Evolutionary conservation across 306 rosid genomes (phyloP).

Genomic region (Vicia villosa): DNA sequence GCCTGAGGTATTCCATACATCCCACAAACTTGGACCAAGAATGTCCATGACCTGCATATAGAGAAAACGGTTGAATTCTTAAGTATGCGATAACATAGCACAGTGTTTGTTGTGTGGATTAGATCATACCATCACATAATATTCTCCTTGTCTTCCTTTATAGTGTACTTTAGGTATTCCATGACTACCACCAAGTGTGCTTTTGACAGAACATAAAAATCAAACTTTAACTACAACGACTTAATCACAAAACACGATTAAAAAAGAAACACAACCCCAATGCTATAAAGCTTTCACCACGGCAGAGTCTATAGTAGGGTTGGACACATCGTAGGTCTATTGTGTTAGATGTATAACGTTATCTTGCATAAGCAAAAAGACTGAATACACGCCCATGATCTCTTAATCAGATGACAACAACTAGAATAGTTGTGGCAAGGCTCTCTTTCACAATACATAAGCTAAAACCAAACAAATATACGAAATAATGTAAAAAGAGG

Average conservation of each 20-base stretch:
- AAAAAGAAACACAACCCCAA: neutral
- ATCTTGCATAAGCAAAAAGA: neutral
- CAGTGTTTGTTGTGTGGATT: constrained; percentile 19
- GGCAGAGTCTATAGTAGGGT: neutral
- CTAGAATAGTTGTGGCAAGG: constrained; percentile 3
- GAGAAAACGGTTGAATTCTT: constrained; percentile 22
- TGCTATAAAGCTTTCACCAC: neutral
- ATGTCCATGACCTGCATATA: constrained; percentile 92
- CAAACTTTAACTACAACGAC: constrained; percentile 1
- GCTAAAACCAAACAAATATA: neutral
- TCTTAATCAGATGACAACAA: constrained; percentile 9
- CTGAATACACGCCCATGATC: neutral
- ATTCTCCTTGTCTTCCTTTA: constrained; percentile 95
- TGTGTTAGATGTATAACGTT: neutral
- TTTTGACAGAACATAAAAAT: constrained; percentile 43
- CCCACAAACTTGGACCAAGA: constrained; percentile 99
- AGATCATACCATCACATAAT: constrained; percentile 84
- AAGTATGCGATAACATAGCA: constrained; percentile 3
- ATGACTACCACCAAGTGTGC: constrained; percentile 97
- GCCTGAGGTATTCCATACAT: constrained; percentile 93
- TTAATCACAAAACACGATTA: neutral
- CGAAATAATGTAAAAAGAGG: constrained; percentile 7
- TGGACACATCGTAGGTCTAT: constrained; percentile 11
- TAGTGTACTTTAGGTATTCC: constrained; percentile 97
- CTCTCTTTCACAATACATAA: constrained; percentile 10